Evolutionary conservation across 768 basidiomycete species (phyloP).

Genomic region (Trametes sanguinea): DNA sequence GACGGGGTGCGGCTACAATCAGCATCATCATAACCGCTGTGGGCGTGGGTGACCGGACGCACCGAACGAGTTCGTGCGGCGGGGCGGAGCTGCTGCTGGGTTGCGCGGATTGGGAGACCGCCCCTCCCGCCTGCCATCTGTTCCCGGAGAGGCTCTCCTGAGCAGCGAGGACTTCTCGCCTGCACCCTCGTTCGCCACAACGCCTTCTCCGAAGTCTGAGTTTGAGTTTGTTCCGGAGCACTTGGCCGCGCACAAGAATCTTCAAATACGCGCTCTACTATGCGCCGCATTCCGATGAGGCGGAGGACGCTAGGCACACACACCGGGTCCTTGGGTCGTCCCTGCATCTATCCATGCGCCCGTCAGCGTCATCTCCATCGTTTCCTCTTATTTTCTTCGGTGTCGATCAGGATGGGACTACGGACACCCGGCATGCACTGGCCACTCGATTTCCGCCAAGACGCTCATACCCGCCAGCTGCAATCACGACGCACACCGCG

Average conservation of each 20-base stretch:
- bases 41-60: not conserved
- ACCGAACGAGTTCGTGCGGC: not conserved
- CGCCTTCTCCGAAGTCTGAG: not conserved
- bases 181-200: not conserved
- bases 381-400: not conserved
- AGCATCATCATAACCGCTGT: not conserved
- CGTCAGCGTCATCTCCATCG: not conserved
- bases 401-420: not conserved
- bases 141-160: not conserved
- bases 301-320: not conserved
- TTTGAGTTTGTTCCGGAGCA: slow-evolving; percentile 15
- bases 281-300: not conserved
- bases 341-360: slow-evolving; percentile 1
- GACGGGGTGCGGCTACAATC: not conserved
- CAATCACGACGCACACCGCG: not conserved
- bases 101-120: not conserved
- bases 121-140: not conserved
- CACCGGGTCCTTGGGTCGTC: not conserved
- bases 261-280: not conserved
- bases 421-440: not conserved
- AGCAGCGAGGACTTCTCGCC: not conserved
- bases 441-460: not conserved
- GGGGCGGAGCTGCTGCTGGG: not conserved
- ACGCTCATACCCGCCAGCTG: not conserved
- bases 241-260: not conserved